Conservation (phyloP, 2,329 filamentous ascomycete genomes). For the Lasiodiplodia sp. region DNA sequence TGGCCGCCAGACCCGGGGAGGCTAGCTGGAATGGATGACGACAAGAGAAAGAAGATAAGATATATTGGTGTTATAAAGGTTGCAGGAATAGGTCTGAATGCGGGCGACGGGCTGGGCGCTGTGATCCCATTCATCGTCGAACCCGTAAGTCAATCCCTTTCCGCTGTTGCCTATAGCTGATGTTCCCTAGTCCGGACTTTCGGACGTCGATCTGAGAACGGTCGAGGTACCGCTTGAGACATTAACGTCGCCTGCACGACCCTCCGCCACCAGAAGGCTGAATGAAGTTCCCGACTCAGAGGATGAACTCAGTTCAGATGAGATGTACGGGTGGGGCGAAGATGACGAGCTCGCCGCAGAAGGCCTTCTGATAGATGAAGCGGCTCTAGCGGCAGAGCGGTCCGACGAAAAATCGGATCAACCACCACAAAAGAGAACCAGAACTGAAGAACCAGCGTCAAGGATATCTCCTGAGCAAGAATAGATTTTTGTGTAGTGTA, state of each 20-base stretch:
- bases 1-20: slow-evolving; percentile 52
- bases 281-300: slow-evolving; percentile 67
- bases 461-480: background rate
- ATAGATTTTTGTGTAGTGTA: background rate
- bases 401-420: background rate
- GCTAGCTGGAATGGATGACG: slow-evolving; percentile 38
- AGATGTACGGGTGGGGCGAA: slow-evolving; percentile 76
- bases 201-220: slow-evolving; percentile 35
- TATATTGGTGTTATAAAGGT: slow-evolving; percentile 55
- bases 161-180: slow-evolving; percentile 33
- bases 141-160: slow-evolving; percentile 49
- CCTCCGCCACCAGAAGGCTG: slow-evolving; percentile 69
- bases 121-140: slow-evolving; percentile 59
- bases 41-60: slow-evolving; percentile 44
- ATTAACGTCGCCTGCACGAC: slow-evolving; percentile 40
- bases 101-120: slow-evolving; percentile 52
- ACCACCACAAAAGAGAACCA: slow-evolving; percentile 16
- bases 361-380: slow-evolving; percentile 43
- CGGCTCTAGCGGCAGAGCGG: slow-evolving; percentile 26
- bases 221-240: slow-evolving; percentile 18
- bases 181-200: slow-evolving; percentile 43
- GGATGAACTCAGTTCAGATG: slow-evolving; percentile 67
- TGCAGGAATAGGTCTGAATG: slow-evolving; percentile 48
- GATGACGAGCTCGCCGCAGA: slow-evolving; percentile 61
- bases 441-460: background rate